phyloP scores from a whole-genome alignment of 2,329 filamentous ascomycete species.

The Diaporthe destruens region DNA sequence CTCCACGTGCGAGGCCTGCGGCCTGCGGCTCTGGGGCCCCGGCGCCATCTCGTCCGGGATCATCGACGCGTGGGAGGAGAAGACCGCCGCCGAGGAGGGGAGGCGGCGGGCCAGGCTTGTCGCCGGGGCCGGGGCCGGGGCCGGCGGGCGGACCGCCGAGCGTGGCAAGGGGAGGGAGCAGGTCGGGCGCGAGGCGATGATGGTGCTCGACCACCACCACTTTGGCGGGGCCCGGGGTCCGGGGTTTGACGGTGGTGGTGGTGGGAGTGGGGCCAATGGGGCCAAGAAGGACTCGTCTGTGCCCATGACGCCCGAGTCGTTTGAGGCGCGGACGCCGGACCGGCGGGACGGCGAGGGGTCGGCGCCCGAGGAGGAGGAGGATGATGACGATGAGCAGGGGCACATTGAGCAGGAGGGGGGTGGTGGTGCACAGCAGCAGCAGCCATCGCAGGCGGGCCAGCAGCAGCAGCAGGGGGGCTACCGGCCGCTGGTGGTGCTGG shows the following conservation, averaged over 20 bases:
- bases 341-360: conserved; percentile 12
- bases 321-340: conserved; percentile 36
- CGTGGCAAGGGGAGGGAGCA: conserved; percentile 43
- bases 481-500: conserved; percentile 75
- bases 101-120: conserved; percentile 60
- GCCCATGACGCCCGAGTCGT: conserved; percentile 41
- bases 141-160: conserved; percentile 39
- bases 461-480: conserved; percentile 67
- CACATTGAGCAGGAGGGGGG: conserved; percentile 47
- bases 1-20: conserved; percentile 89
- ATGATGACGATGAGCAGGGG: conserved; percentile 54
- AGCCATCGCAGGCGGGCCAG: conserved; percentile 42
- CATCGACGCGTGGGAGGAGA: conserved; percentile 85
- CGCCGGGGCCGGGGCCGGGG: too few relatives aligned
- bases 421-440: conserved; percentile 55
- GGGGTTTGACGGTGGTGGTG: conserved; percentile 48
- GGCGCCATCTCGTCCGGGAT: conserved; percentile 78
- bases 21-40: conserved; percentile 87
- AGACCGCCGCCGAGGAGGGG: conserved; percentile 61
- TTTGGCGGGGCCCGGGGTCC: background rate
- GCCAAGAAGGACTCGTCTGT: conserved; percentile 45
- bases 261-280: conserved; percentile 48
- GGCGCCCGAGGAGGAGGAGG: conserved; percentile 56
- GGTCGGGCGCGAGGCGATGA: conserved; percentile 47
- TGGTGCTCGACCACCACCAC: conserved; percentile 39